Evolutionary conservation across 257 asterid genomes (phyloP).

Genomic region (Capsicum chinense): DNA sequence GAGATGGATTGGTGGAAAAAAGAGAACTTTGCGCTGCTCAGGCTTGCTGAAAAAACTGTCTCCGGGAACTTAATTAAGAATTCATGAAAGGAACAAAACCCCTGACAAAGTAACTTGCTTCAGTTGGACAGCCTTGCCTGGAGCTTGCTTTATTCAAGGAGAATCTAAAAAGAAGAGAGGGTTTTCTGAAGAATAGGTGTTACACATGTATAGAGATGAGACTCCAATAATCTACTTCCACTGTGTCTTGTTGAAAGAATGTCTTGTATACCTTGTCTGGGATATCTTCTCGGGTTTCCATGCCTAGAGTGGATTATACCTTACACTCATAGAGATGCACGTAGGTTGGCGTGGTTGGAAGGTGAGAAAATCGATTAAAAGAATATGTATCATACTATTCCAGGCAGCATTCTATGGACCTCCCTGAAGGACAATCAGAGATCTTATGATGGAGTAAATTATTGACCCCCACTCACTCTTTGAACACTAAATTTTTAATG

Average conservation of each 20-base stretch:
- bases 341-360: neutral
- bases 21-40: neutral
- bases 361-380: conserved; percentile 11
- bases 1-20: conserved; percentile 7
- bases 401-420: conserved; percentile 9
- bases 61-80: neutral
- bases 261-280: conserved; percentile 13
- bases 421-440: conserved; percentile 3
- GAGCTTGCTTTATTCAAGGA: neutral
- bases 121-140: conserved; percentile 9
- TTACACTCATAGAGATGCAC: conserved; percentile 23
- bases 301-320: conserved; percentile 17
- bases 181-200: neutral
- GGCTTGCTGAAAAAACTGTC: neutral
- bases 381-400: neutral
- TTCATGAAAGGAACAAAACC: neutral
- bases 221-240: conserved; percentile 5
- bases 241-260: neutral
- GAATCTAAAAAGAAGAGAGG: conserved; percentile 11
- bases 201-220: conserved; percentile 11
- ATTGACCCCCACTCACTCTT: neutral
- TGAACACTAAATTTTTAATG: neutral
- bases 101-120: conserved; percentile 19
- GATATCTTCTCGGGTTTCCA: neutral
- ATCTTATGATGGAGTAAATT: neutral